Evolutionary conservation across 129 eudicot genomes (phyloP), one percentile per base, ranked within the genome.

Genomic region (Flaveria brownii): DNA sequence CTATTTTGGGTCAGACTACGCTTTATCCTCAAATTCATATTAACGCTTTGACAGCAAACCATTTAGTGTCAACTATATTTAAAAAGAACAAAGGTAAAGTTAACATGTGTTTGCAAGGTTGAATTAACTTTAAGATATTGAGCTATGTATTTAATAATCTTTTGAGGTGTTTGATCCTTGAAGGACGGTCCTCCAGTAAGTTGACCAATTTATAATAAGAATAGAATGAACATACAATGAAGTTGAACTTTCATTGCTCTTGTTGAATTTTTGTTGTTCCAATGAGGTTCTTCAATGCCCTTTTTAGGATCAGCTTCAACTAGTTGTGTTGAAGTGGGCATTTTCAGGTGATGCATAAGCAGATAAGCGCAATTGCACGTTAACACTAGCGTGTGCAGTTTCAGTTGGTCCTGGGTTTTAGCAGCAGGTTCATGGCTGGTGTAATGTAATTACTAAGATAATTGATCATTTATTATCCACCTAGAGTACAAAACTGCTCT

Each of bases 261-360:
- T n/a, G 42, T 43, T 16, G 54, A 66, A 39, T 8, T 52, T 28
- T 14, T 63, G 14, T 63, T 14, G 43, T 55, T 55, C 45, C 45
- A 63, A 36, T 36, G 7, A 36, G 41, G 41, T 36, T 36, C 41
- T 36, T 36, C 41, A 36, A 36, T 36, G 41, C 41, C 41, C 41
- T 36, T 36, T 30, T 33, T 50, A 55, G 26, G 60, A n/a, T 41
- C 3, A 43, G n/a, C 5, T 68, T 77, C 9, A 52, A 5, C 25
- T 51, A 65, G 11, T 43, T 12, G 13, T 56, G 16, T 54, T 68
- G 69, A 33, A 77, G 74, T 43, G 51, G 23, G 66, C 70, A 61
- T 67, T 50, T 36, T 50, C 43, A 65, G 55, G 73, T 36, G 64
- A 33, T 33, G 41, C 39, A 67, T 54, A 36, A 52, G 63, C 67